Percentiles rank a stretch among this genome's conserved stretches.
These are phyloP conservation scores for Aspergillus conjunctus DNA, from an alignment of 495 filamentous ascomycete genomes.

Conservation along the genomic window DNA sequence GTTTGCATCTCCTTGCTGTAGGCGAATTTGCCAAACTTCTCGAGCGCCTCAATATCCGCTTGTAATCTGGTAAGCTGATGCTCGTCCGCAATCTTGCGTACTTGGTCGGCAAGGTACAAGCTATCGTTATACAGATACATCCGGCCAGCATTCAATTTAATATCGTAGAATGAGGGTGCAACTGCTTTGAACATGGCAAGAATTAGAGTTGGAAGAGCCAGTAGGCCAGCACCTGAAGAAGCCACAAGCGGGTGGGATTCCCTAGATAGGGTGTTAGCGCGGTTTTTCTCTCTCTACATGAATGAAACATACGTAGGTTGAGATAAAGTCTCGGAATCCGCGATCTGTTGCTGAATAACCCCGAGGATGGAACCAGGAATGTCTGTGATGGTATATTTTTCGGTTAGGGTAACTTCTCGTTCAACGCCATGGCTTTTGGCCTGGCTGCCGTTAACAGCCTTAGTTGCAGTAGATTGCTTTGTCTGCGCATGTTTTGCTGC, in stretches of 20 bases:
- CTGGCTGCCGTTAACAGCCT: constrained; percentile 23
- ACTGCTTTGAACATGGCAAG: constrained; percentile 91
- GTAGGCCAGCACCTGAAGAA: constrained; percentile 72
- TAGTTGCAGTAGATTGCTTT: constrained; percentile 17
- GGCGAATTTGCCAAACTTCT: constrained; percentile 76
- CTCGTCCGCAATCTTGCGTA: constrained; percentile 61
- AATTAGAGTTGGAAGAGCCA: constrained; percentile 78
- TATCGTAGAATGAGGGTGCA: constrained; percentile 75
- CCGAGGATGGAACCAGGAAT: constrained; percentile 76
- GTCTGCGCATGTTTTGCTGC: constrained; percentile 19
- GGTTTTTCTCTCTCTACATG: not conserved
- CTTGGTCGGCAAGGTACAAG: constrained; percentile 69
- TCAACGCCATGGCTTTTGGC: constrained; percentile 27
- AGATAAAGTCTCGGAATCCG: constrained; percentile 67
- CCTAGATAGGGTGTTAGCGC: constrained; percentile 34
- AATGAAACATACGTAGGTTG: constrained; percentile 50
- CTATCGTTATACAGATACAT: constrained; percentile 97
- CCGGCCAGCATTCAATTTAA: constrained; percentile 64
- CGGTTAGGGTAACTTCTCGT: constrained; percentile 75
- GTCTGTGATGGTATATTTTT: constrained; percentile 84
- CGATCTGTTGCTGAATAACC: constrained; percentile 67
- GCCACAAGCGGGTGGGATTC: constrained; percentile 59
- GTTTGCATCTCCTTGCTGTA: constrained; percentile 86
- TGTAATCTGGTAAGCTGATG: constrained; percentile 59
- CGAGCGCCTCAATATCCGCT: constrained; percentile 69